These are phyloP conservation scores for Picea glauca DNA, from an alignment of 75 land plant species.

Conservation along the genomic window DNA sequence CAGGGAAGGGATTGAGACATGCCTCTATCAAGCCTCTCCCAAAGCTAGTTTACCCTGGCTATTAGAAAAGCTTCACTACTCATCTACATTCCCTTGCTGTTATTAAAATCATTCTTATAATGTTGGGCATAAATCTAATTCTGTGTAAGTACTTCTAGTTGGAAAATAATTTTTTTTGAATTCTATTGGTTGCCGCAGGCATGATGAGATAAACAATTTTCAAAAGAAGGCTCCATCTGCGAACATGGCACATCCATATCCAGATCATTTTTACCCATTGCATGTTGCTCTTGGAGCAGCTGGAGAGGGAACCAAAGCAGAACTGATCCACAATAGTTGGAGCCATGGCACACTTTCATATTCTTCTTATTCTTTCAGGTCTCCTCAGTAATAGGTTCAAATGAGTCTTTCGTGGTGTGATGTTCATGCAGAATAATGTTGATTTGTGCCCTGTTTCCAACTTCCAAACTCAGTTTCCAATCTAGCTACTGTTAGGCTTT, in stretches of 20 bases:
- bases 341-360: constrained; percentile 45
- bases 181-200: constrained; percentile 35
- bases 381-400: not conserved
- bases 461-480: no score
- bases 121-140: no score
- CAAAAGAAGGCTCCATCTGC: constrained; percentile 77
- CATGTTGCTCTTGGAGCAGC: constrained; percentile 93
- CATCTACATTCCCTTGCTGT: no score
- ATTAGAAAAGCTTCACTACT: no score
- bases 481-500: no score
- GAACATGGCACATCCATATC: constrained; percentile 73
- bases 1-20: no score
- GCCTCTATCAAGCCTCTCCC: no score
- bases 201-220: constrained; percentile 65
- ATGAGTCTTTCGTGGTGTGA: not conserved
- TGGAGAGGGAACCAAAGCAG: constrained; percentile 54
- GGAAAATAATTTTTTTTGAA: not conserved
- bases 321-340: constrained; percentile 73
- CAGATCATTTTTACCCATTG: constrained; percentile 81
- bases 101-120: no score
- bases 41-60: no score
- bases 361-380: constrained; percentile 60
- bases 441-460: not conserved
- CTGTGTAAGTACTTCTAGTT: no score
- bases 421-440: not conserved